Percentiles rank a stretch among this genome's conserved stretches.
phyloP scores from a whole-genome alignment of 2,329 filamentous ascomycete genomes.

The Karstenula rhodostoma region DNA sequence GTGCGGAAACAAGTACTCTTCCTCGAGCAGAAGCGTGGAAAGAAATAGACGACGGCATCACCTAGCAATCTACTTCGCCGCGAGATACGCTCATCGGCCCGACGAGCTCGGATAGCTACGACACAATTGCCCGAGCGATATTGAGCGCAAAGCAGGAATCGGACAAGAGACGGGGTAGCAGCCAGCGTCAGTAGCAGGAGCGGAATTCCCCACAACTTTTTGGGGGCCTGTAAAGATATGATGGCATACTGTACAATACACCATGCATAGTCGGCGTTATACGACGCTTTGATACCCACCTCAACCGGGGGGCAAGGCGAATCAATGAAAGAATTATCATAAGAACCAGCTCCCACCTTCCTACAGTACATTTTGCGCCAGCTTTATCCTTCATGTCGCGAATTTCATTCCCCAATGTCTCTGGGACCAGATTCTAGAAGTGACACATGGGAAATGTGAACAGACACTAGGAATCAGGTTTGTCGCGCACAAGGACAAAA shows the following conservation, averaged over 20 bases:
- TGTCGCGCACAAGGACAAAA: no score
- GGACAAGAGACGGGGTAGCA: not conserved
- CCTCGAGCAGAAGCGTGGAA: slow-evolving; percentile 87
- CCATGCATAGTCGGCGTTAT: slow-evolving; percentile 38
- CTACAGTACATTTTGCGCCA: no score
- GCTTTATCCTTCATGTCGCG: no score
- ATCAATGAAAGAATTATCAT: no score
- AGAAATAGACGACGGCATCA: slow-evolving; percentile 49
- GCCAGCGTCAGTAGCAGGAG: not conserved
- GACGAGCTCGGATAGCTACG: not conserved
- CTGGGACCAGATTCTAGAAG: no score
- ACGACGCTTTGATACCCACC: slow-evolving; percentile 1
- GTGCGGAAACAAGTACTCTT: slow-evolving; percentile 97
- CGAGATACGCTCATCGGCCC: not conserved
- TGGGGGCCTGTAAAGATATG: slow-evolving; percentile 17
- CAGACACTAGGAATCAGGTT: no score
- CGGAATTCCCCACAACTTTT: no score
- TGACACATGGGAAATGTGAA: no score
- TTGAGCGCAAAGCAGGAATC: not conserved
- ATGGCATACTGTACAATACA: slow-evolving; percentile 37
- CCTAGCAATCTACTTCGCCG: not conserved
- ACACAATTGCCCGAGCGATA: not conserved
- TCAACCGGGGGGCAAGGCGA: not conserved
- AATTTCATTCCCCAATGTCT: no score
- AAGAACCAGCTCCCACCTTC: no score